Evolutionary conservation across 75 land plant species (phyloP), one percentile per base, ranked within the genome.

Genomic region (Cupressus sempervirens): DNA sequence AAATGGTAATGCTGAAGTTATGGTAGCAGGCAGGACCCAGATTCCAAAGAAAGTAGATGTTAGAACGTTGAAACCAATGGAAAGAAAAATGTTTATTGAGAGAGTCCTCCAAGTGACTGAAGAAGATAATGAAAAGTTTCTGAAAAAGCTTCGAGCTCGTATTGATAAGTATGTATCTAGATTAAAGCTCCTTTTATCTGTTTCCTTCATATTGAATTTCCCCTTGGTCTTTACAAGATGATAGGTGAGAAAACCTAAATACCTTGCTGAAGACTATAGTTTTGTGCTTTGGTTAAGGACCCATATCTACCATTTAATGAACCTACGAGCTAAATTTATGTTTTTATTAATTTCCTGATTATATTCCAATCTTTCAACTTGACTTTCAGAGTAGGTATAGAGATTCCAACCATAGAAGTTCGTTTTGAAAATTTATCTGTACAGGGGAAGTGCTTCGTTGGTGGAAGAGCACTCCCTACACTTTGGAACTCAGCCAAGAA

Each of bases 101-200:
- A 91, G 93, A 68, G 89, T 94, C 15, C 84, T 97, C 16, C 89
- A 92, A 72, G 86, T 90, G 65, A 91, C 91, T 11, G 99, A 94
- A 18, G 93, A 94, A 85, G 97, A 95, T 83, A 95, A 97, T 86
- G 97, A 92, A 86, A 89, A 88, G 80, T 91, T 97, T 76, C 84
- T 97, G 83, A 34, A 82, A n/a, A 91, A 90, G 79, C 91, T 97
- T 54, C 89, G 86, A 86, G 85, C 90, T 14, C 90, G 99, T 0
- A 85, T 97, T 53, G 91, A 94, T 3, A 82, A 93, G 98, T 96
- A 76, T 50, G 82, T 65, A 56, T 18, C 62, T 20, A 16, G 20
- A 18, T 56, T 56, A 18, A 20, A 7, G 62, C 7, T 56, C 20
- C 62, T 56, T 50, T 4, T 56, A 56, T 56, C 62, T 56, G 26